Evolutionary conservation across 1,284 basidiomycete genomes (phyloP).

Genomic region (Flammula alnicola): DNA sequence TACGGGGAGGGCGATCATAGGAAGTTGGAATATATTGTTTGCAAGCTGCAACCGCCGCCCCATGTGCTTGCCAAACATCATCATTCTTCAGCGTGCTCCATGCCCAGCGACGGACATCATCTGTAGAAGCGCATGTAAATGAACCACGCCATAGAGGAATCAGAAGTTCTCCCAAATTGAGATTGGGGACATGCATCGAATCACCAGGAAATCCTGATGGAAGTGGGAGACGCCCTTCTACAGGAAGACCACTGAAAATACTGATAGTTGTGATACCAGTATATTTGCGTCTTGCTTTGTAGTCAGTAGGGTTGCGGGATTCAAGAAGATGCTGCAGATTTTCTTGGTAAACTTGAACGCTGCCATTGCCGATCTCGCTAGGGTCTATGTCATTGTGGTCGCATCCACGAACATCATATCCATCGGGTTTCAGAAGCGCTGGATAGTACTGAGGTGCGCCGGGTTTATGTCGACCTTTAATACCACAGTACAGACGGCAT

Average conservation of each 20-base stretch:
- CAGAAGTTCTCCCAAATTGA: no score
- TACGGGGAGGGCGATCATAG: background rate
- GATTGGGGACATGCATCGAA: no score
- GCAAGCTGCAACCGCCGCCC: background rate
- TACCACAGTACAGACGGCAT: conserved; percentile 37
- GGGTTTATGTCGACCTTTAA: conserved; percentile 36
- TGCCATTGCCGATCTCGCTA: background rate
- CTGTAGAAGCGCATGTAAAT: no score
- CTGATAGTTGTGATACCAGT: no score
- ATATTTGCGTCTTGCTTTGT: no score
- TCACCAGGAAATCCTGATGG: no score
- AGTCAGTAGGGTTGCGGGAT: background rate
- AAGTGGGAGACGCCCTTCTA: no score
- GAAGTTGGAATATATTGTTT: background rate
- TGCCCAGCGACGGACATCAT: no score
- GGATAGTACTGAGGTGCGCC: conserved; percentile 36
- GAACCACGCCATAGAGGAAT: no score
- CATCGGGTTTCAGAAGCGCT: conserved; percentile 27
- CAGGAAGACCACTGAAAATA: no score
- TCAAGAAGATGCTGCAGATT: background rate
- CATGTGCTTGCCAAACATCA: background rate
- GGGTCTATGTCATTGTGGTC: conserved; percentile 35
- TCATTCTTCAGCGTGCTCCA: background rate
- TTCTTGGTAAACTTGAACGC: conserved; percentile 1
- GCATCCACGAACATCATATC: conserved; percentile 28